phyloP scores from a whole-genome alignment of 2,329 filamentous ascomycete genomes.

The Hypoxylon sp. region DNA sequence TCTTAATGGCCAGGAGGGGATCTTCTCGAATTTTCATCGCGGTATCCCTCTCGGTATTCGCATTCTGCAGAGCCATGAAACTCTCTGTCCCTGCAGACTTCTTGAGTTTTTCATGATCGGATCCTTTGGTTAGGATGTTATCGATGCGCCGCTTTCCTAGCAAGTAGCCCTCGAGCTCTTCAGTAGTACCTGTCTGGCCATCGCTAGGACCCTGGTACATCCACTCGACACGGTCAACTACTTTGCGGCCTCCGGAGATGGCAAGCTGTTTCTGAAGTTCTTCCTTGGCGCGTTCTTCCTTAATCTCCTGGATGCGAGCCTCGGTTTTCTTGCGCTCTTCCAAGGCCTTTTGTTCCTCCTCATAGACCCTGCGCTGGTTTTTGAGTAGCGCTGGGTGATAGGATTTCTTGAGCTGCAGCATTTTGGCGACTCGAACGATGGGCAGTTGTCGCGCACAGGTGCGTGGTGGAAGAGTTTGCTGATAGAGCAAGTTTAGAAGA shows the following conservation, averaged over 20 bases:
- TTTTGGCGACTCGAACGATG: slow-evolving; percentile 67
- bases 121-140: slow-evolving; percentile 81
- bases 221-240: slow-evolving; percentile 91
- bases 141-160: slow-evolving; percentile 94
- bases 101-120: slow-evolving; percentile 83
- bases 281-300: slow-evolving; percentile 92
- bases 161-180: slow-evolving; percentile 94
- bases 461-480: not conserved
- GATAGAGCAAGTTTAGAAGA: slow-evolving; percentile 11
- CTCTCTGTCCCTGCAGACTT: slow-evolving; percentile 76
- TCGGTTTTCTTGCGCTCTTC: slow-evolving; percentile 96
- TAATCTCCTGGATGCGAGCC: slow-evolving; percentile 90
- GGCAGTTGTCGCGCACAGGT: not conserved
- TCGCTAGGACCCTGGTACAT: slow-evolving; percentile 93
- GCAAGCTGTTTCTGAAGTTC: slow-evolving; percentile 93
- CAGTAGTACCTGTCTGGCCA: slow-evolving; percentile 80
- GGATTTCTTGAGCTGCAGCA: slow-evolving; percentile 94
- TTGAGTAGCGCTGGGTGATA: slow-evolving; percentile 93
- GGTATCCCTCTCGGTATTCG: slow-evolving; percentile 82
- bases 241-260: slow-evolving; percentile 84
- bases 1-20: slow-evolving; percentile 92
- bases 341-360: slow-evolving; percentile 91
- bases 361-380: slow-evolving; percentile 92
- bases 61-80: slow-evolving; percentile 73
- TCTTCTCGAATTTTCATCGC: slow-evolving; percentile 90